phyloP scores from a whole-genome alignment of 169 alveolate species.

The Hepatocystis sp. region DNA sequence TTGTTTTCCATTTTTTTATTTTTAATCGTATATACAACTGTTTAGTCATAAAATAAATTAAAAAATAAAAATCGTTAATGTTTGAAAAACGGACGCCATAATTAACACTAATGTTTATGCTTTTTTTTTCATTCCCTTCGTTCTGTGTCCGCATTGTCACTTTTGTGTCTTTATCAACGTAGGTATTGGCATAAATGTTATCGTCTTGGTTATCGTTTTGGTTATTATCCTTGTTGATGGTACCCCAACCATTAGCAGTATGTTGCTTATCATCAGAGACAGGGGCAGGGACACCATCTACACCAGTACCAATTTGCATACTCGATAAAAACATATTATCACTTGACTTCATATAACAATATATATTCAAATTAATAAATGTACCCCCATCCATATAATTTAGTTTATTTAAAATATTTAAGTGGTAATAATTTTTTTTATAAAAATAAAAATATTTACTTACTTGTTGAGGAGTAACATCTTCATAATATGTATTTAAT shows the following conservation, averaged over 20 bases:
- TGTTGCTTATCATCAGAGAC: no score
- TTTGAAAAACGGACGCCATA: constrained; percentile 57
- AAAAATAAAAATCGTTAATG: constrained; percentile 68
- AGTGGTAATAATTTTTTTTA: constrained; percentile 24
- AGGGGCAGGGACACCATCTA: no score
- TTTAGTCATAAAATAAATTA: constrained; percentile 63
- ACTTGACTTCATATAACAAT: no score
- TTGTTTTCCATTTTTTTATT: constrained; percentile 47
- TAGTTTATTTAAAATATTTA: constrained; percentile 46
- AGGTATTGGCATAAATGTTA: no score
- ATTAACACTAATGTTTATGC: constrained; percentile 44
- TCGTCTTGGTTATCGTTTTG: no score
- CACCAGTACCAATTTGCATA: no score
- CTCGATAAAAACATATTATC: no score
- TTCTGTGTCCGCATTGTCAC: no score
- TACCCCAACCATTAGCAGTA: no score
- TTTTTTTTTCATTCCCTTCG: constrained; percentile 24
- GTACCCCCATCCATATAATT: constrained; percentile 49
- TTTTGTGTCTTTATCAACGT: no score
- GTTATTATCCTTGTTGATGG: no score
- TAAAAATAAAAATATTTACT: constrained; percentile 63
- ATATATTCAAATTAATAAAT: constrained; percentile 41
- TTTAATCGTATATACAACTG: constrained; percentile 55
- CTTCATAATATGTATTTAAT: constrained; percentile 26
- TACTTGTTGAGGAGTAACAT: constrained; percentile 28